Evolutionary conservation across 1,284 basidiomycete species (phyloP).

Genomic region (Pyrrhoderma lamaoense): DNA sequence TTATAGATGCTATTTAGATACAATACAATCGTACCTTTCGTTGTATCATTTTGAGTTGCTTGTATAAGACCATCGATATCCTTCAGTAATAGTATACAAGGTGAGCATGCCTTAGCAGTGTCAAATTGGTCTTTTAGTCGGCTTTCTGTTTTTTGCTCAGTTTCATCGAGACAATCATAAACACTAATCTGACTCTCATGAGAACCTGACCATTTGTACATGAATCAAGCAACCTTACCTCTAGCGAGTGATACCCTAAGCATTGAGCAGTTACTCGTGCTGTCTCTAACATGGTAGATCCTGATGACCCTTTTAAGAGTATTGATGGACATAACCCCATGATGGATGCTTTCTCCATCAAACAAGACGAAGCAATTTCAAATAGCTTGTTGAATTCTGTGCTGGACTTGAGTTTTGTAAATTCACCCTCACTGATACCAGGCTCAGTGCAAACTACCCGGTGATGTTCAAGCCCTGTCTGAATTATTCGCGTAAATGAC

Average conservation of each 20-base stretch:
- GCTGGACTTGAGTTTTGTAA: not conserved
- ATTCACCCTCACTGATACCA: constrained; percentile 42
- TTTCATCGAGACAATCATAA: constrained; percentile 80
- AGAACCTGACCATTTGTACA: not conserved
- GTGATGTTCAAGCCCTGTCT: constrained; percentile 70
- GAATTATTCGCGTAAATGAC: constrained; percentile 64
- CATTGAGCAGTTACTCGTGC: constrained; percentile 50
- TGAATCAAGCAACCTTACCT: constrained; percentile 41
- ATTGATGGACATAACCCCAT: constrained; percentile 61
- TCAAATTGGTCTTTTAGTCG: constrained; percentile 73
- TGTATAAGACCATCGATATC: constrained; percentile 81
- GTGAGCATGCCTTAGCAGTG: constrained; percentile 73
- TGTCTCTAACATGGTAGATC: constrained; percentile 67
- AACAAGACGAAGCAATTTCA: constrained; percentile 47
- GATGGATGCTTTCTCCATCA: constrained; percentile 45
- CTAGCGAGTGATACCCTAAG: constrained; percentile 73
- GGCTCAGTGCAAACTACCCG: constrained; percentile 52
- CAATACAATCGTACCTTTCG: constrained; percentile 46
- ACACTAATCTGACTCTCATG: constrained; percentile 64
- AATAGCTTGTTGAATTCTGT: constrained; percentile 36
- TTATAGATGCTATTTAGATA: no score
- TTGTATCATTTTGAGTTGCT: constrained; percentile 63
- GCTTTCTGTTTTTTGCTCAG: constrained; percentile 72
- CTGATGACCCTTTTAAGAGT: constrained; percentile 68
- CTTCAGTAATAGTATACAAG: constrained; percentile 78